Base-by-base conservation (phyloP, 306 rosid genomes). In the Prunus mongolica region DNA sequence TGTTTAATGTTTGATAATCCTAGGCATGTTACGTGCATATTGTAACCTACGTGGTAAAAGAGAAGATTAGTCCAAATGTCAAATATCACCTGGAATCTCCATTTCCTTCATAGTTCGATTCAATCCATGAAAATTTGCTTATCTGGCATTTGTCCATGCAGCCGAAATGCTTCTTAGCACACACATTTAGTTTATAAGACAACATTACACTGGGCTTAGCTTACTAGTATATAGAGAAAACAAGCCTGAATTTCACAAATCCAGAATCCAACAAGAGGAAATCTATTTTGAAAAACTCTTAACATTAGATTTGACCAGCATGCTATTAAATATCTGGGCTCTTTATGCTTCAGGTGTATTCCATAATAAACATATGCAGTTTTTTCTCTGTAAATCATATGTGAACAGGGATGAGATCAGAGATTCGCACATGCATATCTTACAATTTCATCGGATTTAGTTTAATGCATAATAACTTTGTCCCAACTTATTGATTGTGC, bases 401-500 rank as follows among this genome's bases (percentile, higher is more conserved):
- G 30, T 11, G 52, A 44, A 66, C 3, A 34, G 50, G 52, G 71
- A 44, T 44, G 51, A 38, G 52, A 41, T 22, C 50, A 20, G 30
- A 44, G 52, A 20, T 66, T 16, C 27, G 2, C 8, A 12, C 54
- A 20, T 66, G 72, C 51, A 24, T 38, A n/a, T 46, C 69, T 58
- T 58, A 61, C 56, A 50, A 15, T 67, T 77, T 71, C 49, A 67
- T 57, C 16, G 7, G 7, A 19, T 49, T 46, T 55, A 49, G 56
- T 52, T 65, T 79, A 63, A 70, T 44, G 72, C 54, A 24, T 60
- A 38, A 44, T 15, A 64, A 32, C 16, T 57, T 10, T 25, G 3
- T 67, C 30, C 54, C 30, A 41, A 64, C 44, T 75, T 80, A 49
- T 74, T 78, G 66, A 65, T 28, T 41, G 51, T 78, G 78, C 81